A percentile compares a stretch with the other conserved stretches of the same genome.
These are phyloP conservation scores for Trichothecium sympodiale DNA, from an alignment of 2,329 filamentous ascomycete genomes.

Conservation along the genomic window DNA sequence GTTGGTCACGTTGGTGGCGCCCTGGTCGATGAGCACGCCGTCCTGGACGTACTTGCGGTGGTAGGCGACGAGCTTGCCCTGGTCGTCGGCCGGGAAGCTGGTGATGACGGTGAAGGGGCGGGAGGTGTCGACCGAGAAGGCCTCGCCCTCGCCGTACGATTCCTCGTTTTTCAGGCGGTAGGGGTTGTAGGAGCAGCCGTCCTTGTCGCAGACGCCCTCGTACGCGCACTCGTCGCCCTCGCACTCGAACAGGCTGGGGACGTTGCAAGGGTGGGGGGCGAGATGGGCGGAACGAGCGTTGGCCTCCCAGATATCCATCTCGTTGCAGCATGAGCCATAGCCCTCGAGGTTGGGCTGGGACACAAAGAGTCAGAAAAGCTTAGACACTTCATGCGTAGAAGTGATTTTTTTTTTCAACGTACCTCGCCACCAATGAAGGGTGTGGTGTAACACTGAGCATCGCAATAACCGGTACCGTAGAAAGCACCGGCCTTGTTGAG, in stretches of 20 bases:
- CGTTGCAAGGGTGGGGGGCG: constrained; percentile 37
- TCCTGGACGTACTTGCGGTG: constrained; percentile 37
- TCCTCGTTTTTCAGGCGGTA: constrained; percentile 18
- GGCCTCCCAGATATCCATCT: constrained; percentile 46
- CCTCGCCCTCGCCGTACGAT: constrained; percentile 20
- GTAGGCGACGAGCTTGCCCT: constrained; percentile 29
- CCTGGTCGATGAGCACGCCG: constrained; percentile 34
- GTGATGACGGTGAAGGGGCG: constrained; percentile 34
- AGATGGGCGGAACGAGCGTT: constrained; percentile 32
- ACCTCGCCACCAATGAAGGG: constrained; percentile 39
- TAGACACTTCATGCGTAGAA: not conserved
- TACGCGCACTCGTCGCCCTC: constrained; percentile 26
- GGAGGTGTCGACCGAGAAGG: constrained; percentile 22
- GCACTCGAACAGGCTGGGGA: constrained; percentile 30
- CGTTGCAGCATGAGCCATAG: constrained; percentile 39
- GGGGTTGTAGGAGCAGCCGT: constrained; percentile 32
- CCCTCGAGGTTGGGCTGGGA: constrained; percentile 27
- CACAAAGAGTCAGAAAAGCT: constrained; percentile 6
- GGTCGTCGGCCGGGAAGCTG: constrained; percentile 30
- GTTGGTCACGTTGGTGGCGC: constrained; percentile 16
- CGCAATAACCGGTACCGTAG: constrained; percentile 54
- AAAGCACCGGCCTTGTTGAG: constrained; percentile 46
- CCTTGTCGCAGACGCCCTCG: constrained; percentile 30
- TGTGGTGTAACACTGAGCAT: constrained; percentile 43
- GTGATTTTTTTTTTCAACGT: constrained; percentile 8